Evolutionary conservation across 345 rosid genomes (phyloP), one percentile per base, ranked within the genome.

Genomic region (Abelmoschus esculentus): DNA sequence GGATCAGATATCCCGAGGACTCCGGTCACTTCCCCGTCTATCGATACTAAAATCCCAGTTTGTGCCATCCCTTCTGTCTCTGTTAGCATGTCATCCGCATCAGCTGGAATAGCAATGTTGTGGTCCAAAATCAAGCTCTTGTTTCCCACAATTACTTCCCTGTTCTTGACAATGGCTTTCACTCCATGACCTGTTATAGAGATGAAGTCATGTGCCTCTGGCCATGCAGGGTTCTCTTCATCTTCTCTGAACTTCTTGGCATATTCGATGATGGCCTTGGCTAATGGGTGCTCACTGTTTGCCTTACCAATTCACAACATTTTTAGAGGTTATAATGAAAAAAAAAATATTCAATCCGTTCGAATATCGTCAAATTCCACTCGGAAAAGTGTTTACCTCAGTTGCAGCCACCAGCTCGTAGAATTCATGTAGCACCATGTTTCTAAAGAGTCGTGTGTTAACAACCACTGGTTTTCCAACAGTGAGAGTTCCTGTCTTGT

Each of bases 401-500:
- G 93, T 76, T 72, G 96, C 93, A 17, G 97, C 96, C 55, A 86
- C 79, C 42, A 88, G 85, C 74, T 88, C 96, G 53, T 88, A 95
- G 72, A 95, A 89, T 18, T 89, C 91, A 60, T 83, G 61, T 13
- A 95, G 89, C 40, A 75, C 88, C 93, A 89, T 77, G 68, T 81
- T 86, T 78, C 85, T 84, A 32, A 91, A 64, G 62, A 91, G 96
- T 69, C 79, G 86, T 7, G 96, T 91, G 73, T 79, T 86, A 17
- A 91, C 89, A 44, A 95, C 90, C 46, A 87, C 91, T 0, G 99
- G 99, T 68, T 91, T 95, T 17, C 99, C 99, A 50, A 85, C 76
- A 0, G 99, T 95, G 28, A 95, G 99, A 17, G 97, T 95, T 66
- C 99, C 97, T 1, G 99, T 95, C 85, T 95, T 95, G 85, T 95